Evolutionary conservation across 305 asterid genomes (phyloP).

Genomic region (Solanum aculeatissimum): DNA sequence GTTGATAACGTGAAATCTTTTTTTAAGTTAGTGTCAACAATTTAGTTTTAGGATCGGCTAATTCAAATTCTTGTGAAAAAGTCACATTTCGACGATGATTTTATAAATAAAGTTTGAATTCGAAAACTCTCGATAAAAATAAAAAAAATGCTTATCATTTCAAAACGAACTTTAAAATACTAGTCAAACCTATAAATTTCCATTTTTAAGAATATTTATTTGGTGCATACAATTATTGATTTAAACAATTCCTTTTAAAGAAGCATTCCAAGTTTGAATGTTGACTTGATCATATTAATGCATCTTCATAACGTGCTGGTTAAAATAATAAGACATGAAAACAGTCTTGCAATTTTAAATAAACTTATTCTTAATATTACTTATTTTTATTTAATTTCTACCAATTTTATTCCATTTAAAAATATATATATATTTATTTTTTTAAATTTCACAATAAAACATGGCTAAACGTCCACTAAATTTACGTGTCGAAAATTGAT

Average conservation of each 20-base stretch:
- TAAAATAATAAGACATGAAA: not conserved
- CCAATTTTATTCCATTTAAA: no score
- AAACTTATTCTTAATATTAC: no score
- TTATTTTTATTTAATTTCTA: no score
- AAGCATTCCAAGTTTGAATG: not conserved
- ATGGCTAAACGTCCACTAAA: no score
- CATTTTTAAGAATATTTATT: not conserved
- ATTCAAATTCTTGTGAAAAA: not conserved
- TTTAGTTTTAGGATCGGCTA: not conserved
- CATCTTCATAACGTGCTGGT: not conserved
- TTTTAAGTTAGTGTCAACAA: not conserved
- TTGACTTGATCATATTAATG: not conserved
- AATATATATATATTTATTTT: no score
- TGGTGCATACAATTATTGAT: not conserved
- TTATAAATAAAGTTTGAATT: fast-evolving
- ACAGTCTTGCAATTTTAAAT: not conserved
- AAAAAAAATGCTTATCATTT: no score
- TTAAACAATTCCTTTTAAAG: not conserved
- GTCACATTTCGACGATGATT: not conserved
- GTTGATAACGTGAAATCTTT: not conserved
- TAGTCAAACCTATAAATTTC: not conserved
- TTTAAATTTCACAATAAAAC: no score
- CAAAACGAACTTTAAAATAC: not conserved
- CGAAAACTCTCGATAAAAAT: not conserved
- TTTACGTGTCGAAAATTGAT: not conserved